phyloP scores from a whole-genome alignment of 306 rosid genomes.

The Betula pendula region DNA sequence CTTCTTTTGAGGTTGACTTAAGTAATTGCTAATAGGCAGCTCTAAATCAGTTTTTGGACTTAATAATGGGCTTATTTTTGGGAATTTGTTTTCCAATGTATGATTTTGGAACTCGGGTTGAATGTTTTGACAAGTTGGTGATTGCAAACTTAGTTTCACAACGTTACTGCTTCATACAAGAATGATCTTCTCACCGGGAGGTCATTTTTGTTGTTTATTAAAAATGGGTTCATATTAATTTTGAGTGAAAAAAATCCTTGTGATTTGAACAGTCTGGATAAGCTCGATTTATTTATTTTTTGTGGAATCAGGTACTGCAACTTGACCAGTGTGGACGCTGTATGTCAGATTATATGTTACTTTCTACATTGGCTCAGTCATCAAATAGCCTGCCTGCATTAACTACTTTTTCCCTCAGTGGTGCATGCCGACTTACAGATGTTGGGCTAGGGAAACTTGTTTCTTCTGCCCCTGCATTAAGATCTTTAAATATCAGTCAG shows the following conservation, averaged over 20 bases:
- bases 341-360: slow-evolving; percentile 54
- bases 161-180: neutral
- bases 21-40: neutral
- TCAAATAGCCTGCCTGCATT: slow-evolving; percentile 51
- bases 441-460: slow-evolving; percentile 53
- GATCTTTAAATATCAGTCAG: slow-evolving; percentile 80
- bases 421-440: slow-evolving; percentile 85
- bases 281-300: slow-evolving; percentile 24
- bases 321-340: slow-evolving; percentile 88
- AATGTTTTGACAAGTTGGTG: neutral
- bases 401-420: slow-evolving; percentile 62
- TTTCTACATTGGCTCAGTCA: slow-evolving; percentile 45
- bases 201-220: neutral
- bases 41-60: slow-evolving; percentile 4
- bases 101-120: neutral
- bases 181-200: neutral
- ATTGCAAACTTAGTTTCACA: neutral
- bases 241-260: slow-evolving; percentile 6
- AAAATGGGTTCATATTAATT: neutral
- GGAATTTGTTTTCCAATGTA: neutral
- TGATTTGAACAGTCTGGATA: neutral
- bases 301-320: slow-evolving; percentile 67
- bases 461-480: slow-evolving; percentile 63
- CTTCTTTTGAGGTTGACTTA: neutral
- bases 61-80: neutral